Evolutionary conservation across 1,284 basidiomycete genomes (phyloP), one percentile per base, ranked within the genome.

Genomic region (Inonotus obliquus): DNA sequence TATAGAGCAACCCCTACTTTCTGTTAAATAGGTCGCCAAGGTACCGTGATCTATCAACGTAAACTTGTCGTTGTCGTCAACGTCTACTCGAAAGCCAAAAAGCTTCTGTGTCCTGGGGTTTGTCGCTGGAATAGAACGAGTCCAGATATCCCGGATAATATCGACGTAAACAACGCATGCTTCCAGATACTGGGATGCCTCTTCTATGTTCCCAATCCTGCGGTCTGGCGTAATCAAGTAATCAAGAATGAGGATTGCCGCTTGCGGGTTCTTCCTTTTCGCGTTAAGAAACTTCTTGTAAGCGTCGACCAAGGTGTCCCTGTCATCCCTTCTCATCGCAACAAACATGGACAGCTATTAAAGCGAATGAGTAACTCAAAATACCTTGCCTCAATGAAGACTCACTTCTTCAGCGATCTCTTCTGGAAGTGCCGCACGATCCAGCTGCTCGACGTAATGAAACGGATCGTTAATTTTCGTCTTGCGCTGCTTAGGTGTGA

Each of bases 321-420:
- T n/a, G n/a, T 63, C 52, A n/a, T 61, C 19, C 19, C 57, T 51
- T 11, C 39, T 49, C 19, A 65, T 61, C 21, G 38, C 38, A 9
- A 10, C 29, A 47, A 65, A 65, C 55, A 63, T 57, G 5, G 19
- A 27, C 38, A 62, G 52, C 64, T 65, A 41, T 1, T 9, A n/a
- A n/a, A n/a, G 23, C 11, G 29, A 11, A 21, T 55, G 17, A 61
- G 41, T n/a, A 51, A 14, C 2, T 27, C 52, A 1, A 14, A 4
- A 39, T 11, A 17, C 6, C 23, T 51, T 6, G 17, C 13, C 19
- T 27, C 44, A 29, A n/a, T n/a, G n/a, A n/a, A n/a, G n/a, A n/a
- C n/a, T 13, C 27, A 37, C 7, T 23, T 9, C 37, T n/a, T n/a
- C n/a, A n/a, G n/a, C 53, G 32, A 63, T 63, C 61, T 66, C 61